These are phyloP conservation scores for Ploettnerulaceae sp. DNA, from an alignment of 2,329 filamentous ascomycete species.

Conservation along the genomic window DNA sequence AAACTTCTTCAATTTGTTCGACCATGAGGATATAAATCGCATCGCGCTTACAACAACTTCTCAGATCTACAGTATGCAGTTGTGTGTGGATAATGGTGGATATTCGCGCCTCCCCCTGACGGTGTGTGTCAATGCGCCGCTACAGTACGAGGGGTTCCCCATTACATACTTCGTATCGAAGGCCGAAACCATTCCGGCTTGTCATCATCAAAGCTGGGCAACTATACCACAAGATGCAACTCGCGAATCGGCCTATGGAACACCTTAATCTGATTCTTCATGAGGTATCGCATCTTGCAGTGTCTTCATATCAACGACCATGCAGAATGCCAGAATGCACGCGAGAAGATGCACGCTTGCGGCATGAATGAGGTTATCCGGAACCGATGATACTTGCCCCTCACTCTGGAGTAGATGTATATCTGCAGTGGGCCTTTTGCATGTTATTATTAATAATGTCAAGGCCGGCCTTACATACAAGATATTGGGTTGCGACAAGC, in stretches of 20 bases:
- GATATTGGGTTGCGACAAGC: background rate
- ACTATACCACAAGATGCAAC: no score
- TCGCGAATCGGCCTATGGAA: no score
- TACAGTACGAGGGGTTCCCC: no score
- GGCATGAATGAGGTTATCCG: background rate
- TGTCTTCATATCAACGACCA: background rate
- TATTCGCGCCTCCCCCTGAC: no score
- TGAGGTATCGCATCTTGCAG: slow-evolving; percentile 11
- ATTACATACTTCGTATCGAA: no score
- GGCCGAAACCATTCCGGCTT: no score
- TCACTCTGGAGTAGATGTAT: background rate
- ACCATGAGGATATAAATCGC: slow-evolving; percentile 3
- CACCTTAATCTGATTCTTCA: slow-evolving; percentile 8
- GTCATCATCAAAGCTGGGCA: no score
- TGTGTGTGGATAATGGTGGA: no score
- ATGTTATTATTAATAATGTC: background rate
- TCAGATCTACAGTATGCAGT: background rate
- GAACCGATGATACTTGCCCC: background rate
- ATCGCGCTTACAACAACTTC: no score
- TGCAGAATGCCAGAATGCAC: slow-evolving; percentile 8
- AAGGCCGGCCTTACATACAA: background rate
- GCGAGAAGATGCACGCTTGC: slow-evolving; percentile 3
- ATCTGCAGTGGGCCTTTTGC: background rate
- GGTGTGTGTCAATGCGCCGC: no score
- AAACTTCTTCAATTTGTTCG: background rate